Conservation (phyloP, 1,139 yeast species). For the Geotrichum citri-aurantii region DNA sequence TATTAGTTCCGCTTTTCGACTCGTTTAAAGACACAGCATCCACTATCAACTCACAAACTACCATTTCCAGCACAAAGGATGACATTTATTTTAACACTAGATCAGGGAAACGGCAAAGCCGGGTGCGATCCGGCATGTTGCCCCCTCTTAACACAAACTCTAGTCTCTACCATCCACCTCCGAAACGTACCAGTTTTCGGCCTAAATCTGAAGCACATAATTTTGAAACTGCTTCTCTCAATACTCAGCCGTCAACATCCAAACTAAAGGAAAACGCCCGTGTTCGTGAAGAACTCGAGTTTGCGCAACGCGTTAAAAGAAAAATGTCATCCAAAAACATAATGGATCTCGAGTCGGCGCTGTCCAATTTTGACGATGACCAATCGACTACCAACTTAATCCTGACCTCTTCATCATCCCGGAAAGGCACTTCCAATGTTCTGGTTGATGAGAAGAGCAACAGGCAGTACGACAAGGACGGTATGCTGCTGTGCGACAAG, state of each 20-base stretch:
- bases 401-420: not conserved
- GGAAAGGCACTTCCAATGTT: not conserved
- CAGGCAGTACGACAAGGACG: not conserved
- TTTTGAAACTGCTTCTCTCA: not conserved
- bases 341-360: not conserved
- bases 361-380: slow-evolving; percentile 1
- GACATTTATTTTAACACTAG: not conserved
- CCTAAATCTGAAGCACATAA: not conserved
- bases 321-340: not conserved
- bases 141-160: slow-evolving; percentile 2
- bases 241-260: not conserved
- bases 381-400: not conserved
- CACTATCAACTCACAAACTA: not conserved
- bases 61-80: not conserved
- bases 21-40: not conserved
- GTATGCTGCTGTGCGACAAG: not conserved
- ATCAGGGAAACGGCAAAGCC: slow-evolving; percentile 2
- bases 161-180: not conserved
- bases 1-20: not conserved
- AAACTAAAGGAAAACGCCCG: not conserved
- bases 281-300: not conserved
- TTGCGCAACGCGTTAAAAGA: slow-evolving; percentile 1
- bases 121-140: slow-evolving; percentile 5
- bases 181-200: not conserved
- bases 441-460: not conserved